phyloP scores from a whole-genome alignment of 257 asterid genomes.

The Verbascum thapsus region DNA sequence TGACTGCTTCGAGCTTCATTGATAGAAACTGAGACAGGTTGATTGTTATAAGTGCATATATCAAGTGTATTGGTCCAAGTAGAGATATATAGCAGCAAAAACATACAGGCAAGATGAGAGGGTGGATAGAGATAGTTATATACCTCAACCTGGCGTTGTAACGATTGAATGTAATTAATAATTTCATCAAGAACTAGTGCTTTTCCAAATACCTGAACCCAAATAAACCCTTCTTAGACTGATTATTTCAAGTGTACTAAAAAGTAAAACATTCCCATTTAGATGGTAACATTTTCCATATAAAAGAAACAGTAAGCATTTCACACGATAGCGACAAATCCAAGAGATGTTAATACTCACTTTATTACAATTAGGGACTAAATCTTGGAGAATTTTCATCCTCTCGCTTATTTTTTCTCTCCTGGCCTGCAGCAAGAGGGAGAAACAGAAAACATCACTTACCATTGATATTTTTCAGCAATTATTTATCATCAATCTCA shows the following conservation, averaged over 20 bases:
- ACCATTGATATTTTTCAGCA: conserved; percentile 18
- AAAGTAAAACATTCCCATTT: neutral
- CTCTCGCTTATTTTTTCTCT: conserved; percentile 70
- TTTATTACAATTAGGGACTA: conserved; percentile 69
- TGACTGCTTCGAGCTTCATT: conserved; percentile 94
- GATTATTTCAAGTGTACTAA: conserved; percentile 7
- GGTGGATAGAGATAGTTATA: conserved; percentile 1
- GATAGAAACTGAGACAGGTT: conserved; percentile 68
- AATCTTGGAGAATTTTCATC: conserved; percentile 68
- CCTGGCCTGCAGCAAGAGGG: conserved; percentile 56
- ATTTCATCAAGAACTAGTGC: conserved; percentile 90
- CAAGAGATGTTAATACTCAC: conserved; percentile 37
- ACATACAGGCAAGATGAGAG: neutral
- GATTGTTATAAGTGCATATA: conserved; percentile 27
- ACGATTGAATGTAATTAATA: conserved; percentile 80
- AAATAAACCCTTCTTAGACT: conserved; percentile 14
- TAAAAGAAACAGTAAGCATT: neutral
- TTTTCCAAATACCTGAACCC: conserved; percentile 79
- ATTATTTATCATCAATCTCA: conserved; percentile 5
- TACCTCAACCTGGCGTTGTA: conserved; percentile 94
- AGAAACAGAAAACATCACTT: conserved; percentile 16
- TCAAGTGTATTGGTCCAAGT: conserved; percentile 14
- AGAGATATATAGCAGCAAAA: conserved; percentile 4
- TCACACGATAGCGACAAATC: conserved; percentile 12
- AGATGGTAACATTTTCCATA: neutral